A percentile compares a stretch with the other conserved stretches of the same genome.
phyloP scores from a whole-genome alignment of 306 rosid species.

The Astragalus glycyphyllos region DNA sequence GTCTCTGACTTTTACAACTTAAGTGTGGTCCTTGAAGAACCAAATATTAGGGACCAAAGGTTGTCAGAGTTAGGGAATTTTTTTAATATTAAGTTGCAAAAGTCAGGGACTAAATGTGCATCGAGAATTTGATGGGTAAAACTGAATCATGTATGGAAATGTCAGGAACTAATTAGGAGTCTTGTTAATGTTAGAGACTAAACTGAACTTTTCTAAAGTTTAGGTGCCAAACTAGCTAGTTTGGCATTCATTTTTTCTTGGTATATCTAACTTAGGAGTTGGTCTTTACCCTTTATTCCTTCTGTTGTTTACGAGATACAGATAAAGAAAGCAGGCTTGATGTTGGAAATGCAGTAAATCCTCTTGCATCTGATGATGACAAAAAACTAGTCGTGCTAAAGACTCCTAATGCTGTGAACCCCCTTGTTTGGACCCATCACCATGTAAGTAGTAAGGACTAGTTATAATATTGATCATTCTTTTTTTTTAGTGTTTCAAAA shows the following conservation, averaged over 20 bases:
- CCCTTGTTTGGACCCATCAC: constrained; percentile 76
- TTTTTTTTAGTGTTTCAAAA: constrained; percentile 11
- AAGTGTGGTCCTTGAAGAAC: no score
- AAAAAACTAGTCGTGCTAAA: constrained; percentile 75
- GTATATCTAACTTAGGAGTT: constrained; percentile 11
- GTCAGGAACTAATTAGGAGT: no score
- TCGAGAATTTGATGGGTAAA: no score
- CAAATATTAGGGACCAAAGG: no score
- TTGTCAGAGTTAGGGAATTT: no score
- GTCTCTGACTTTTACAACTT: no score
- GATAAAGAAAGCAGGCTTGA: constrained; percentile 74
- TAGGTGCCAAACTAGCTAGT: no score
- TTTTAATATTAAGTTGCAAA: no score
- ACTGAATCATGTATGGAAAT: no score
- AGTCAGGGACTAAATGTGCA: no score
- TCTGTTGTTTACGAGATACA: constrained; percentile 27
- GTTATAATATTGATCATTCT: constrained; percentile 15
- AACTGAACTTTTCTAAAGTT: no score
- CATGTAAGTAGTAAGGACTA: constrained; percentile 56
- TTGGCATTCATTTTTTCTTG: constrained; percentile 23
- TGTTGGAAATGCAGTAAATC: constrained; percentile 77
- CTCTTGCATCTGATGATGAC: constrained; percentile 70
- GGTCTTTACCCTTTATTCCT: neutral
- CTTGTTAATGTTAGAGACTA: no score
- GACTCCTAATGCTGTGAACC: constrained; percentile 90